Base-by-base conservation (phyloP, 1,284 basidiomycete species). In the Ganoderma sinense region DNA sequence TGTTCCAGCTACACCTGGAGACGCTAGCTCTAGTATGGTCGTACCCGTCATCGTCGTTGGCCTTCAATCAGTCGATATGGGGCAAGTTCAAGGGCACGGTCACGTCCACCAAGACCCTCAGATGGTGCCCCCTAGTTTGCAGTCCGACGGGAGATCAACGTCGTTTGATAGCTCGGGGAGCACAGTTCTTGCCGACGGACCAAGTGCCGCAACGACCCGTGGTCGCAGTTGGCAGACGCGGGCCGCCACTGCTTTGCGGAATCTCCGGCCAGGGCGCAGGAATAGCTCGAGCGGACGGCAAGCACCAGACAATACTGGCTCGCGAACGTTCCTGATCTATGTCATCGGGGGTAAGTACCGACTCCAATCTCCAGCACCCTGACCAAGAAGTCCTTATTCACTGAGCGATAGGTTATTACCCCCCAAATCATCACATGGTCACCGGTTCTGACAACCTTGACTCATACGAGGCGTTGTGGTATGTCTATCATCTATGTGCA, bases 11-110 rank as follows among this genome's bases (percentile, higher is more conserved):
- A 56, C 66, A 10, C 36, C 74, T 61, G 69, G 66, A 65, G 72
- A 70, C 33, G 69, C 74, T 53, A 75, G 75, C 68, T 73, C 69
- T 71, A 86, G 82, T 75, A 83, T 88, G 43, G 89, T 94, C 33
- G 88, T 94, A 18, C 93, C 93, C 40, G 92, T 94, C 68, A 93
- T 94, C 71, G 88, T 94, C 64, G 93, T 94, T 40, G 93, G 93
- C 23, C 81, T 94, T 48, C 92, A 94, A 79, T 91, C 89, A 66
- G 91, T 94, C 41, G 85, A 88, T 74, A 81, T 85, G 70, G 84
- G 83, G 65, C 83, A 80, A 71, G 65, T 75, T 31, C 75, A 72
- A 74, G 77, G 69, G 77, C 70, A 70, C 41, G 69, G 53, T 23
- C 73, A 62, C 55, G 29, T 56, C 16, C 53, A 56, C 33, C 66